Evolutionary conservation across 768 basidiomycete species (phyloP).

Genomic region (Termitomyces sp.): DNA sequence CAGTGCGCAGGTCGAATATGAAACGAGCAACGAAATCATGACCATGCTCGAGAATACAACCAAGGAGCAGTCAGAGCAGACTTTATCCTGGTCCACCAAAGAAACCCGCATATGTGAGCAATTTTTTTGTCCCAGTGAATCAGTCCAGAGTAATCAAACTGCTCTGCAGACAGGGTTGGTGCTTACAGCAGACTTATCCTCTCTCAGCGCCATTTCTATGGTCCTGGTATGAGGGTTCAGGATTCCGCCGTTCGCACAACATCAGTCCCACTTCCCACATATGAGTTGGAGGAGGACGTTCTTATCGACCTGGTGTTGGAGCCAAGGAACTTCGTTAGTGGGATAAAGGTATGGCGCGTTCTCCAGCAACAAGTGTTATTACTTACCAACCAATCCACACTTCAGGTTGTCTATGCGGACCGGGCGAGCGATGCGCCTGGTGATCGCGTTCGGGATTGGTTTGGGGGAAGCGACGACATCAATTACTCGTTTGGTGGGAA

Average conservation of each 20-base stretch:
- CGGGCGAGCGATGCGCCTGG: background rate
- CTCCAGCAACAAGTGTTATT: background rate
- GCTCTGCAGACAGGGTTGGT: background rate
- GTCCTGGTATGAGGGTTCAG: constrained; percentile 1
- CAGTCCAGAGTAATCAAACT: background rate
- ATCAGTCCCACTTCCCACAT: background rate
- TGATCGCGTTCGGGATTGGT: constrained; percentile 1
- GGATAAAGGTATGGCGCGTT: background rate
- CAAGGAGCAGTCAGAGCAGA: background rate
- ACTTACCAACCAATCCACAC: background rate
- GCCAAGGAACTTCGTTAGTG: constrained; percentile 1
- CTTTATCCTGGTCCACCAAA: background rate
- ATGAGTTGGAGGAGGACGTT: constrained; percentile 2
- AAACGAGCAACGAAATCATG: background rate
- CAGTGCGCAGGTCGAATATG: background rate
- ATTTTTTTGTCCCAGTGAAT: background rate
- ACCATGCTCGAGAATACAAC: background rate
- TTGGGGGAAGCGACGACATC: constrained; percentile 6
- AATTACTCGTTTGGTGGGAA: background rate
- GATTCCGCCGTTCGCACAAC: constrained; percentile 2
- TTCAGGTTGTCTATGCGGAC: constrained; percentile 7
- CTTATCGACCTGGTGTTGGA: background rate
- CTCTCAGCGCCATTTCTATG: constrained; percentile 3
- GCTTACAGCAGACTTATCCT: constrained; percentile 1
- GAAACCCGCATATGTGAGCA: background rate